phyloP scores from a whole-genome alignment of 192 early-diverging fungal genomes.

The Coemansia sp. region DNA sequence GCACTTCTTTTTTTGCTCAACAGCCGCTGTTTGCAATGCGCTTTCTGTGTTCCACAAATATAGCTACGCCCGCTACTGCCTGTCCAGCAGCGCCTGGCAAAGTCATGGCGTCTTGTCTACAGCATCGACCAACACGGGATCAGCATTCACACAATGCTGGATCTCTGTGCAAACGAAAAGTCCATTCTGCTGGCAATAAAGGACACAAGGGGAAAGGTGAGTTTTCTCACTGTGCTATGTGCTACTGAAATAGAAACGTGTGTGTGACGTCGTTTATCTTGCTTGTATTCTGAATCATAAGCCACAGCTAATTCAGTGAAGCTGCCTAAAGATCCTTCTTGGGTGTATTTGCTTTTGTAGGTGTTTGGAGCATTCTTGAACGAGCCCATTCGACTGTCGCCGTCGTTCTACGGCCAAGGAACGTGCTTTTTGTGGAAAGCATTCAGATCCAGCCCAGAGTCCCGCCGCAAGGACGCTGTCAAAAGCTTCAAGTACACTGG shows the following conservation, averaged over 20 bases:
- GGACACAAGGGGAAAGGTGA: conserved; percentile 55
- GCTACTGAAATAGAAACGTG: too few species aligned
- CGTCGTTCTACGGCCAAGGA: conserved; percentile 79
- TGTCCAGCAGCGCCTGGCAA: conserved; percentile 70
- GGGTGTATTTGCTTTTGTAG: conserved; percentile 37
- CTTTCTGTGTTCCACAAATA: conserved; percentile 1
- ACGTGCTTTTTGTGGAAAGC: conserved; percentile 80
- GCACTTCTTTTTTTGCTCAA: background rate
- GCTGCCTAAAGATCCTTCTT: too few species aligned
- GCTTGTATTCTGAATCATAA: background rate
- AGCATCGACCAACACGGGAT: conserved; percentile 94
- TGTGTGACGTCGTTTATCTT: background rate
- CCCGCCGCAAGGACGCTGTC: conserved; percentile 52
- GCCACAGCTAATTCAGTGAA: background rate
- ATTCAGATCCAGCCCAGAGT: conserved; percentile 41
- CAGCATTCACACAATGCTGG: conserved; percentile 80
- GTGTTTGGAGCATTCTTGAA: conserved; percentile 79
- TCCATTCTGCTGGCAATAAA: conserved; percentile 71
- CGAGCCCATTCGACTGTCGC: conserved; percentile 62
- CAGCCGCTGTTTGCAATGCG: background rate
- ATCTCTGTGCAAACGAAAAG: conserved; percentile 62
- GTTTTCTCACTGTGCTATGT: too few species aligned
- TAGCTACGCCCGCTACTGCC: conserved; percentile 81
- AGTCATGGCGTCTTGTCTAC: conserved; percentile 82
- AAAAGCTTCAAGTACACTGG: conserved; percentile 71